phyloP scores from a whole-genome alignment of 2,329 filamentous ascomycete genomes.

The Beauveria medogensis region DNA sequence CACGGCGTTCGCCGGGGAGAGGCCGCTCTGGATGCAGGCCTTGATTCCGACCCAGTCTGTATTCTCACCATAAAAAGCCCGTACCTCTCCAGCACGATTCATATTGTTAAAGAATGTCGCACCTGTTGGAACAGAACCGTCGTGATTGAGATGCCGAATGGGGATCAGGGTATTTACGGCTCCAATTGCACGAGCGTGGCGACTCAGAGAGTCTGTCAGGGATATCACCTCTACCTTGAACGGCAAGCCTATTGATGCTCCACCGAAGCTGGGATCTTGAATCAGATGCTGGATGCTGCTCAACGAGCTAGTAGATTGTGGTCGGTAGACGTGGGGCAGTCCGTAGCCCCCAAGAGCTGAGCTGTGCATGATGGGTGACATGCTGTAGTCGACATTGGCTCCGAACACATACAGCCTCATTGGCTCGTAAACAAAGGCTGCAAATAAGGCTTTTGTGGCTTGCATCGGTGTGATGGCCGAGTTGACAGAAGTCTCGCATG shows the following conservation, averaged over 20 bases:
- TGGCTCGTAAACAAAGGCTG: conserved; percentile 57
- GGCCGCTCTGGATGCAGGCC: conserved; percentile 61
- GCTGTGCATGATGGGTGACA: conserved; percentile 73
- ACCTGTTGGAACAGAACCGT: conserved; percentile 49
- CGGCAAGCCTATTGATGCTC: conserved; percentile 62
- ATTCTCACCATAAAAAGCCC: conserved; percentile 68
- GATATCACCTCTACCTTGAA: conserved; percentile 69
- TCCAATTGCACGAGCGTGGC: conserved; percentile 65
- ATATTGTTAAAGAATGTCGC: conserved; percentile 41
- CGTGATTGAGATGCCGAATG: conserved; percentile 50
- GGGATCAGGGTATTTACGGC: conserved; percentile 71
- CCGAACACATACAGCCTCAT: conserved; percentile 69
- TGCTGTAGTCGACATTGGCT: conserved; percentile 61
- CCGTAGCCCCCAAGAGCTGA: conserved; percentile 59
- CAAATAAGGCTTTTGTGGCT: conserved; percentile 57
- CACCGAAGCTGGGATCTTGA: conserved; percentile 60
- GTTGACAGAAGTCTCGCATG: conserved; percentile 14
- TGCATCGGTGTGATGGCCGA: conserved; percentile 49
- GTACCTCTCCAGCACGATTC: conserved; percentile 57
- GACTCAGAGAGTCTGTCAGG: conserved; percentile 60
- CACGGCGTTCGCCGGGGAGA: conserved; percentile 64
- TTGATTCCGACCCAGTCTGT: conserved; percentile 76
- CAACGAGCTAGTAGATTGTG: conserved; percentile 54
- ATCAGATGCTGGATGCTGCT: conserved; percentile 57
- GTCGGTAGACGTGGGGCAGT: conserved; percentile 60